phyloP scores from a whole-genome alignment of 257 asterid species.

The Misopates orontium region DNA sequence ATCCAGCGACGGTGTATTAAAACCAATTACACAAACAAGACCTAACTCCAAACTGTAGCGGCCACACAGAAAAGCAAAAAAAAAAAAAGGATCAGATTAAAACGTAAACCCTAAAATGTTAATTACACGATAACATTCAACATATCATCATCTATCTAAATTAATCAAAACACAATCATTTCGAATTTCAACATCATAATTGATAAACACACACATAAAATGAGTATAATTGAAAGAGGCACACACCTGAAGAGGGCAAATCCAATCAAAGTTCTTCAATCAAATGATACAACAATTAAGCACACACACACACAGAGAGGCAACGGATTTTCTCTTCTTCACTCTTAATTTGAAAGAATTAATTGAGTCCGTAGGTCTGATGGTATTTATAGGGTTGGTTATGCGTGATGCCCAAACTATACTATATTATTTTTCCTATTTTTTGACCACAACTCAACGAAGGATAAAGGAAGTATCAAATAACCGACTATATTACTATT shows the following conservation, averaged over 20 bases:
- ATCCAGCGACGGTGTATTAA: slow-evolving; percentile 27
- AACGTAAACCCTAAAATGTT: slow-evolving; percentile 20
- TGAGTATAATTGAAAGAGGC: not conserved
- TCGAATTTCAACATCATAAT: not conserved
- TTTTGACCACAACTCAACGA: not conserved
- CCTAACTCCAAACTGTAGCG: slow-evolving; percentile 29
- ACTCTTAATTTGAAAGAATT: not conserved
- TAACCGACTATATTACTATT: not conserved
- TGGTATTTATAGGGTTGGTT: slow-evolving; percentile 26
- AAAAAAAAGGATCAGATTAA: not conserved
- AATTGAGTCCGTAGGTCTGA: not conserved
- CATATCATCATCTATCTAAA: not conserved
- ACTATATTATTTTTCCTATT: not conserved
- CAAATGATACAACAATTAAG: slow-evolving; percentile 10
- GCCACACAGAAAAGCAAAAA: slow-evolving; percentile 2
- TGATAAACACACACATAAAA: not conserved
- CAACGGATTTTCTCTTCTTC: not conserved
- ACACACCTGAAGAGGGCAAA: slow-evolving; percentile 10
- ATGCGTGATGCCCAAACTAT: slow-evolving; percentile 48
- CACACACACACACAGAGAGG: not conserved
- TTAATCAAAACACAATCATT: not conserved
- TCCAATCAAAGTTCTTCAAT: slow-evolving; percentile 14
- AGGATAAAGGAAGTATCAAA: not conserved
- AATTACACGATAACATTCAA: too few species aligned
- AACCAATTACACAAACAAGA: slow-evolving; percentile 14